A percentile compares a stretch with the other conserved stretches of the same genome.
phyloP scores from a whole-genome alignment of 495 filamentous ascomycete species.

The Penicillium taxi region DNA sequence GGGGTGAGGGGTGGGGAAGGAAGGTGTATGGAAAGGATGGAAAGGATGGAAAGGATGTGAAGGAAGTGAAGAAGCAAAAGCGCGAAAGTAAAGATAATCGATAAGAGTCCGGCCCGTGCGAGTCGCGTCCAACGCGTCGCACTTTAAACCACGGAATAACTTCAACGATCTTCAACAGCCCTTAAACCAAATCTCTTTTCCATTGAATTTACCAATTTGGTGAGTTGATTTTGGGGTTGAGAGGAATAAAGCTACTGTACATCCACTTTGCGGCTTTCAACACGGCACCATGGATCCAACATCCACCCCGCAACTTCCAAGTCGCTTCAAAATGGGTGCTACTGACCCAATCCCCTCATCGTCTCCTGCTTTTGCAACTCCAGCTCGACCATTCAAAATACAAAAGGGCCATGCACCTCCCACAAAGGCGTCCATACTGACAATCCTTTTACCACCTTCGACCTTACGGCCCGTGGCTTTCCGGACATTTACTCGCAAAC shows the following conservation, averaged over 20 bases:
- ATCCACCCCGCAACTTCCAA: conserved; percentile 21
- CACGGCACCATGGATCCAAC: conserved; percentile 17
- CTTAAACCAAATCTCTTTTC: background rate
- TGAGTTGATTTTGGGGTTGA: no score
- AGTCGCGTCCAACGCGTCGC: conserved; percentile 19
- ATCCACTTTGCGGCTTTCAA: background rate
- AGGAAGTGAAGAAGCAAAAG: conserved; percentile 1
- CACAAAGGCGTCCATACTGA: conserved; percentile 67
- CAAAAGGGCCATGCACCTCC: conserved; percentile 36
- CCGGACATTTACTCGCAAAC: conserved; percentile 93
- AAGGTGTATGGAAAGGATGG: background rate
- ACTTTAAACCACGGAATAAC: background rate
- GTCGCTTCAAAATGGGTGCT: conserved; percentile 25
- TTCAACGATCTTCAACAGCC: background rate
- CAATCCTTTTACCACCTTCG: conserved; percentile 78
- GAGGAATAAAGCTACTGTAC: no score
- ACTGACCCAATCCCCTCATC: conserved; percentile 68
- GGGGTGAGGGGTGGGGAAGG: background rate
- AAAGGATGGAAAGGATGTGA: background rate
- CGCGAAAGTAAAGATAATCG: conserved; percentile 1
- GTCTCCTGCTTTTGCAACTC: conserved; percentile 82
- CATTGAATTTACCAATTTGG: background rate
- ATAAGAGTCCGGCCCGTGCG: conserved; percentile 9
- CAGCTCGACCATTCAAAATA: conserved; percentile 57
- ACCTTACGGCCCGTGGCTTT: conserved; percentile 88